These are phyloP conservation scores for Calonectria naviculata DNA, from an alignment of 2,329 filamentous ascomycete genomes.

Conservation along the genomic window DNA sequence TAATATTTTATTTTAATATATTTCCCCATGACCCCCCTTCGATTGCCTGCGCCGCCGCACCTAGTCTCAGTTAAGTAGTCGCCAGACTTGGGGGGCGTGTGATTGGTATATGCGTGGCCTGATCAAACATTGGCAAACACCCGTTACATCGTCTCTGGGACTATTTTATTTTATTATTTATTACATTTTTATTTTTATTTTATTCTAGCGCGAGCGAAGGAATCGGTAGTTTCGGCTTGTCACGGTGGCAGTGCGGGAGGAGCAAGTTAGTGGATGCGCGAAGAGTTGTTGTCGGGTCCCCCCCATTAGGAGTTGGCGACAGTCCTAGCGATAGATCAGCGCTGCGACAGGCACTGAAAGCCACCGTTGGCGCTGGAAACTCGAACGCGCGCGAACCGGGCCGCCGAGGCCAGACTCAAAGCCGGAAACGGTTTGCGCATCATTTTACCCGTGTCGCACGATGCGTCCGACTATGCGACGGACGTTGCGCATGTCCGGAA, in stretches of 20 bases:
- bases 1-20: not conserved
- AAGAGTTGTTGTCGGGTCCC: not conserved
- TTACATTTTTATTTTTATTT: not conserved
- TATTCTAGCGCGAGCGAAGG: not conserved
- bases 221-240: not conserved
- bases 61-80: not conserved
- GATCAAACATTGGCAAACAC: conserved; percentile 6
- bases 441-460: not conserved
- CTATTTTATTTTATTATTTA: not conserved
- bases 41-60: not conserved
- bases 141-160: conserved; percentile 14
- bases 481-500: not conserved
- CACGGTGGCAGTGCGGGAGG: not conserved
- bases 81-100: conserved; percentile 2
- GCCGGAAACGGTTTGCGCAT: not conserved
- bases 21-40: not conserved
- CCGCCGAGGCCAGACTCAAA: not conserved
- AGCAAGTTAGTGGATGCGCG: not conserved
- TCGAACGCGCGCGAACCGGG: not conserved
- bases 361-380: not conserved
- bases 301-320: not conserved
- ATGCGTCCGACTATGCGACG: not conserved
- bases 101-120: not conserved
- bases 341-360: not conserved
- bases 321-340: conserved; percentile 1